phyloP scores from a whole-genome alignment of 768 basidiomycete species.

The Boletus sensibilis region DNA sequence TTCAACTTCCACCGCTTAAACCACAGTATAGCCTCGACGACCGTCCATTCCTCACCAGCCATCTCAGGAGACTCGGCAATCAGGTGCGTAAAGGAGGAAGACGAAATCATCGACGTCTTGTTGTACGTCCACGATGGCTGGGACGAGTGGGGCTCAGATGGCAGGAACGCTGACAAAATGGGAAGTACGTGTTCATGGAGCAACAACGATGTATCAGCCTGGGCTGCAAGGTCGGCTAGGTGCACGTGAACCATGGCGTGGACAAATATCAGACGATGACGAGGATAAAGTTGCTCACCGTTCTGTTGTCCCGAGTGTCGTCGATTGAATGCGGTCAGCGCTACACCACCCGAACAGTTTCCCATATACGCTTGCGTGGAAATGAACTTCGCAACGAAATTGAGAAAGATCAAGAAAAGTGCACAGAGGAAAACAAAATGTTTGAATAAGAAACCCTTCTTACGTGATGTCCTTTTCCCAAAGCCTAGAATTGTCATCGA shows the following conservation, averaged over 20 bases:
- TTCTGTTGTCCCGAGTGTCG: constrained; percentile 37
- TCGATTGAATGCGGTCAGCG: constrained; percentile 62
- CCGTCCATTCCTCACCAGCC: constrained; percentile 39
- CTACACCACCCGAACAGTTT: constrained; percentile 91
- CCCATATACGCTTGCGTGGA: constrained; percentile 55
- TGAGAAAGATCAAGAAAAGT: constrained; percentile 48
- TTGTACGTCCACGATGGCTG: constrained; percentile 62
- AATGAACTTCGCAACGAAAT: constrained; percentile 52
- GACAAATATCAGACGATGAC: neutral
- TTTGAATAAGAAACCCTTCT: constrained; percentile 49
- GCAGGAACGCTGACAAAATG: constrained; percentile 18
- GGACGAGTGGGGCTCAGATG: constrained; percentile 11
- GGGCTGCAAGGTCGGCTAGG: constrained; percentile 81
- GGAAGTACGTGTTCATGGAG: constrained; percentile 66
- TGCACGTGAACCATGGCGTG: constrained; percentile 58
- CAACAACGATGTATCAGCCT: constrained; percentile 90
- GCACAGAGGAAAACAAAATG: constrained; percentile 46
- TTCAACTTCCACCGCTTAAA: constrained; percentile 43
- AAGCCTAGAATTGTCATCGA: constrained; percentile 60
- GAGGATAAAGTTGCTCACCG: constrained; percentile 21
- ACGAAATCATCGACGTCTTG: constrained; percentile 58
- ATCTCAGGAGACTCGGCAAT: constrained; percentile 48
- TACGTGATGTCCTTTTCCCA: constrained; percentile 40
- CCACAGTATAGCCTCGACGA: constrained; percentile 42
- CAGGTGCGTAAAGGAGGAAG: constrained; percentile 56